Conservation (phyloP, 2,329 filamentous ascomycete genomes). For the Escovopsis sp. region DNA sequence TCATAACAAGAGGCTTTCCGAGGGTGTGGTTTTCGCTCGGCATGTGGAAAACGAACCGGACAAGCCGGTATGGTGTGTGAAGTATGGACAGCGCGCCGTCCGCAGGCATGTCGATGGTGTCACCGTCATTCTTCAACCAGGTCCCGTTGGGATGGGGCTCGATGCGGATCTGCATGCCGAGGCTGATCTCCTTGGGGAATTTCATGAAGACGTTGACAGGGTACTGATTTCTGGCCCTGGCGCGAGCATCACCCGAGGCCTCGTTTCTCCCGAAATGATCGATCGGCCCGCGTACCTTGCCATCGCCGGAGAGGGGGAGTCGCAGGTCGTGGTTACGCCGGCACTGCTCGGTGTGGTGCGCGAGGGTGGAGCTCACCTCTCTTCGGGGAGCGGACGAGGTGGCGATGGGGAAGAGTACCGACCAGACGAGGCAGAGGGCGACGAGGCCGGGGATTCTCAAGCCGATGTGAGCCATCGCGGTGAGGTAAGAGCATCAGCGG, state of each 20-base stretch:
- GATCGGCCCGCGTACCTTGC: too few relatives aligned
- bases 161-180: conserved; percentile 20
- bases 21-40: conserved; percentile 43
- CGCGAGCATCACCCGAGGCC: conserved; percentile 19
- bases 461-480: too few relatives aligned
- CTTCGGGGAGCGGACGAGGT: too few relatives aligned
- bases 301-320: too few relatives aligned
- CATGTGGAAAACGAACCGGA: conserved; percentile 47
- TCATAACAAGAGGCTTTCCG: conserved; percentile 16
- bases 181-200: conserved; percentile 17
- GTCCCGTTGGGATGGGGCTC: conserved; percentile 20
- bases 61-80: conserved; percentile 26
- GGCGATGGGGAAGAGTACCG: too few relatives aligned
- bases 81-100: conserved; percentile 30
- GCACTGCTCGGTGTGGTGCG: too few relatives aligned
- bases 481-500: too few relatives aligned
- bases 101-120: conserved; percentile 33
- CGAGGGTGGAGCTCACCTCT: too few relatives aligned
- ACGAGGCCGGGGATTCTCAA: too few relatives aligned
- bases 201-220: conserved; percentile 35
- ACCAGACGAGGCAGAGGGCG: too few relatives aligned
- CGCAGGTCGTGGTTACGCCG: too few relatives aligned
- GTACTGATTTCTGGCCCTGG: conserved; percentile 34
- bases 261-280: too few relatives aligned
- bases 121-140: conserved; percentile 36